These are phyloP conservation scores for Calonectria honghensis DNA, from an alignment of 2,329 filamentous ascomycete species.

Conservation along the genomic window DNA sequence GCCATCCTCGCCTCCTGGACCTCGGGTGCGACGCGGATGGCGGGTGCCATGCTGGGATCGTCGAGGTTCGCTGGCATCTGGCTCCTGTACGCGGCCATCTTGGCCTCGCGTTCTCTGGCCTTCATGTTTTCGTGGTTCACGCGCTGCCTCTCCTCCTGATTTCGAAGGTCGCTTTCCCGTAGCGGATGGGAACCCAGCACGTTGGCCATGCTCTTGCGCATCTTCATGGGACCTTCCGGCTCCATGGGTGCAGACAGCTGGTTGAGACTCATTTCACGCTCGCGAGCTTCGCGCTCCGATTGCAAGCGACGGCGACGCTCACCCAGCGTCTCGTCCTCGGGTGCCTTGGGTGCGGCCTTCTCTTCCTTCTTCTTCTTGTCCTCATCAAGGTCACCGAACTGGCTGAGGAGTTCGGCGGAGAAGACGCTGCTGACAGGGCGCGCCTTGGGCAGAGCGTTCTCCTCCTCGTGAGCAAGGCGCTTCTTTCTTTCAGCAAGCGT, in stretches of 20 bases:
- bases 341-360: slow-evolving; percentile 59
- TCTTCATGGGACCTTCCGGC: slow-evolving; percentile 45
- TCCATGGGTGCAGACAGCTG: slow-evolving; percentile 47
- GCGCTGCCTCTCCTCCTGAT: slow-evolving; percentile 63
- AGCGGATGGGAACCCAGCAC: slow-evolving; percentile 69
- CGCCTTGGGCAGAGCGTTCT: slow-evolving; percentile 68
- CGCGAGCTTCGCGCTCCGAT: slow-evolving; percentile 79
- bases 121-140: slow-evolving; percentile 65
- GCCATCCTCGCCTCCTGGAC: slow-evolving; percentile 67
- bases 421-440: slow-evolving; percentile 80
- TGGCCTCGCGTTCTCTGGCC: slow-evolving; percentile 66
- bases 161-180: slow-evolving; percentile 63
- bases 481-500: slow-evolving; percentile 80
- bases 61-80: slow-evolving; percentile 69
- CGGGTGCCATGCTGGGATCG: neutral
- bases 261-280: slow-evolving; percentile 70
- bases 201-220: slow-evolving; percentile 75
- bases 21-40: slow-evolving; percentile 2
- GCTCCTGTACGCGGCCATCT: slow-evolving; percentile 68
- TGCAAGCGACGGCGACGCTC: slow-evolving; percentile 85
- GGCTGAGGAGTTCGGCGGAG: slow-evolving; percentile 80
- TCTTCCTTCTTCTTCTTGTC: slow-evolving; percentile 65
- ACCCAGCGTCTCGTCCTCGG: slow-evolving; percentile 85
- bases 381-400: slow-evolving; percentile 73
- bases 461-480: slow-evolving; percentile 76